A percentile compares a stretch with the other conserved stretches of the same genome.
These are phyloP conservation scores for Amanita pallidorosea DNA, from an alignment of 768 basidiomycete genomes.

Conservation along the genomic window DNA sequence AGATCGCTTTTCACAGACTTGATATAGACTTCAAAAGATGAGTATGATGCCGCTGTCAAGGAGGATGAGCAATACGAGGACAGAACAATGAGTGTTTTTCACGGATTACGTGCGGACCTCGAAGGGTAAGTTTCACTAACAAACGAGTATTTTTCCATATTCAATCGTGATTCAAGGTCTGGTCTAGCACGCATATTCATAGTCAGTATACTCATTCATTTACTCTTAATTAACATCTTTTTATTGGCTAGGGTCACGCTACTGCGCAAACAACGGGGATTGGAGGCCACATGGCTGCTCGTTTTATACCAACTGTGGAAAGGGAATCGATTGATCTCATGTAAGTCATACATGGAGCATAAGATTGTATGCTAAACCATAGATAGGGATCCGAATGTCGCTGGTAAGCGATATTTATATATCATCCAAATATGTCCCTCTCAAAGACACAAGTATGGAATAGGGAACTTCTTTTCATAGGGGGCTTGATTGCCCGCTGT, in stretches of 20 bases:
- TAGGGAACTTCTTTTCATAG: conserved; percentile 74
- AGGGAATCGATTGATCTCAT: conserved; percentile 87
- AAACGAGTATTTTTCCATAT: not conserved
- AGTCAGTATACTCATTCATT: conserved; percentile 25
- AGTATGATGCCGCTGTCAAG: conserved; percentile 61
- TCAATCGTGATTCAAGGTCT: conserved; percentile 23
- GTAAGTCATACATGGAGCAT: conserved; percentile 26
- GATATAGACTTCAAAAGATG: conserved; percentile 66
- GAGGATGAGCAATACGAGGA: conserved; percentile 53
- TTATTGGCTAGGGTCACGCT: conserved; percentile 57
- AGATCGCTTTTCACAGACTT: not conserved
- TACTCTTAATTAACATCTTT: not conserved
- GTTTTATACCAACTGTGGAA: conserved; percentile 95
- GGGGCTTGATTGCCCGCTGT: conserved; percentile 70
- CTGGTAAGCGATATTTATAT: conserved; percentile 30
- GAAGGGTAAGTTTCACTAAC: conserved; percentile 45
- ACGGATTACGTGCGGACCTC: conserved; percentile 78
- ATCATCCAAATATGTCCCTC: not conserved
- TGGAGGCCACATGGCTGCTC: conserved; percentile 52
- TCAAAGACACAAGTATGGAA: conserved; percentile 63
- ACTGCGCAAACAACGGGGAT: conserved; percentile 89
- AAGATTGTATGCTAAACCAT: not conserved
- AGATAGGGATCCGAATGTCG: conserved; percentile 69
- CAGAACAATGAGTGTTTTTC: conserved; percentile 72
- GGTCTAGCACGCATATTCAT: conserved; percentile 80